A percentile compares a stretch with the other conserved stretches of the same genome.
Conservation (phyloP, 73 alveolate genomes). For the Durusdinium trenchii region DNA sequence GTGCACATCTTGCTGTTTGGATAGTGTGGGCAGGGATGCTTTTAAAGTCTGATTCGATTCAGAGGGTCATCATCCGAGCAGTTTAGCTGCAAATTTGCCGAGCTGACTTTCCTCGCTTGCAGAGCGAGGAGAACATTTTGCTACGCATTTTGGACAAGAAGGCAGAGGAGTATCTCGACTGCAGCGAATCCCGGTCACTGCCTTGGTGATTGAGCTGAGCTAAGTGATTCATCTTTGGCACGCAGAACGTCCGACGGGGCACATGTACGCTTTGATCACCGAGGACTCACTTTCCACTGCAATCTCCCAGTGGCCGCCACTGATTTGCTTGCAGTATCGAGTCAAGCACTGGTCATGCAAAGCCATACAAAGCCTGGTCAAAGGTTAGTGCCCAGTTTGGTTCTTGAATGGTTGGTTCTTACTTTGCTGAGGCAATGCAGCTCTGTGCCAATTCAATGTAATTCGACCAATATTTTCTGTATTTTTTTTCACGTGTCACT, state of each 20-base stretch:
- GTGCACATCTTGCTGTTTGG: no score
- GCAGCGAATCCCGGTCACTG: neutral
- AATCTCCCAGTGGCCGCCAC: neutral
- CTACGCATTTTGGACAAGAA: slow-evolving; percentile 67
- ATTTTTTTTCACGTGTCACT: neutral
- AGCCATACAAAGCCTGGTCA: neutral
- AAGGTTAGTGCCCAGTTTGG: neutral
- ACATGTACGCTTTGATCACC: neutral
- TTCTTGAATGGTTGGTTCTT: neutral
- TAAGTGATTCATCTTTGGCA: neutral
- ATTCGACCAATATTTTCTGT: neutral
- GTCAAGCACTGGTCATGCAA: neutral
- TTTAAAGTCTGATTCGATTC: no score
- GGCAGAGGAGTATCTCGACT: neutral
- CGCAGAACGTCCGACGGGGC: neutral
- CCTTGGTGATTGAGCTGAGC: neutral
- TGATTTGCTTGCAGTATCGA: neutral
- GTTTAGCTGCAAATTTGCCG: no score
- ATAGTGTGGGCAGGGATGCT: no score
- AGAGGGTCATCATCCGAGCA: no score
- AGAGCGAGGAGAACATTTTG: slow-evolving; percentile 65
- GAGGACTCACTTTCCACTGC: no score
- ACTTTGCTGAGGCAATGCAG: neutral
- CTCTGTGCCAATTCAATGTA: no score
- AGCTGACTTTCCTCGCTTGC: no score